Conservation (phyloP, 2,329 filamentous ascomycete species). For the Trichoderma polysporum region DNA sequence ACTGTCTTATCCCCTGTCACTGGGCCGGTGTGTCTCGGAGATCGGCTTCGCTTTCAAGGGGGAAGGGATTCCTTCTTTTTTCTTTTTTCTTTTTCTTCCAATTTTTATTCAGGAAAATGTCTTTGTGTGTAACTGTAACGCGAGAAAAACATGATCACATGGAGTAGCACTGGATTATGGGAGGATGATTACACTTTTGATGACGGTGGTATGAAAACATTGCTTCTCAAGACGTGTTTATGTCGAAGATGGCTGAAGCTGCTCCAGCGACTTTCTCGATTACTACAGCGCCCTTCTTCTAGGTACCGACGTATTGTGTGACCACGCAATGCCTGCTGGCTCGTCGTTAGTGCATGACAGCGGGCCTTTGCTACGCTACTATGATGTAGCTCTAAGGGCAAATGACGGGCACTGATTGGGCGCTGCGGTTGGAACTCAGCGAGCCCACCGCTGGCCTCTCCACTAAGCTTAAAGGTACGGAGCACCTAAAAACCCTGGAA, state of each 20-base stretch:
- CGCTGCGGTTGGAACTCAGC: neutral
- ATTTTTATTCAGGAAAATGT: no score
- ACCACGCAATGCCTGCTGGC: neutral
- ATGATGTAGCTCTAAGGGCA: neutral
- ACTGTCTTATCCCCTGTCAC: neutral
- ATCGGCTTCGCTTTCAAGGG: neutral
- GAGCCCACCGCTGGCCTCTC: neutral
- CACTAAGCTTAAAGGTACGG: neutral
- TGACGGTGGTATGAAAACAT: no score
- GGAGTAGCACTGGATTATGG: neutral
- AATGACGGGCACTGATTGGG: neutral
- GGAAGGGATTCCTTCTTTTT: neutral
- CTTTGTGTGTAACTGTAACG: neutral
- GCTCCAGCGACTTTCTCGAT: neutral
- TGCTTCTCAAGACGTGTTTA: no score
- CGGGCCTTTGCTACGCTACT: neutral
- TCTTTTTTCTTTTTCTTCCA: no score
- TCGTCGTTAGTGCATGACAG: conserved; percentile 1
- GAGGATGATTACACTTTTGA: no score
- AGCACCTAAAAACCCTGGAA: neutral
- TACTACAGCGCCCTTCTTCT: neutral
- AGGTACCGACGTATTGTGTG: neutral
- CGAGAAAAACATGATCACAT: no score
- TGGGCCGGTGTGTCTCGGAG: conserved; percentile 2
- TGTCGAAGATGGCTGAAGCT: neutral